Percentiles rank a stretch among this genome's conserved stretches.
These are phyloP conservation scores for Exophiala phaeomuriformis DNA, from an alignment of 2,329 filamentous ascomycete genomes.

Conservation along the genomic window DNA sequence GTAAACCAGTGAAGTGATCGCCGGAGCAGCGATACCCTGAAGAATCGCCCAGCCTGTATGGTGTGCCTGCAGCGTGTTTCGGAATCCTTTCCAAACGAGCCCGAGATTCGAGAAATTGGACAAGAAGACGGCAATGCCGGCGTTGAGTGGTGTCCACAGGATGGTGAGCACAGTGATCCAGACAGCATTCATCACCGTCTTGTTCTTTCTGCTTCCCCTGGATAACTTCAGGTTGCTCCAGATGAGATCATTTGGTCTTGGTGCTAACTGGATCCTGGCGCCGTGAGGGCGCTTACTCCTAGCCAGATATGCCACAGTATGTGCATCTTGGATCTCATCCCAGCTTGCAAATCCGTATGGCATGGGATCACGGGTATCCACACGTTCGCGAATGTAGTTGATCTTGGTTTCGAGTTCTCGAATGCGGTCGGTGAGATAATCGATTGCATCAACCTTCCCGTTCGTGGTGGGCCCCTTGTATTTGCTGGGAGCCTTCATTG, in stretches of 20 bases:
- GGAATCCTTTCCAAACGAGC: constrained; percentile 69
- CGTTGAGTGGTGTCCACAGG: constrained; percentile 85
- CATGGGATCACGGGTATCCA: constrained; percentile 83
- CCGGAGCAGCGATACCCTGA: constrained; percentile 85
- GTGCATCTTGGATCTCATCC: constrained; percentile 77
- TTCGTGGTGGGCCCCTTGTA: constrained; percentile 62
- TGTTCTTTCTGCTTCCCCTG: constrained; percentile 61
- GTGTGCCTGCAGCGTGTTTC: constrained; percentile 54
- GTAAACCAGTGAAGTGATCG: constrained; percentile 79
- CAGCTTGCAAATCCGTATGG: constrained; percentile 93
- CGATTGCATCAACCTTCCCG: constrained; percentile 85
- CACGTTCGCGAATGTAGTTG: constrained; percentile 68
- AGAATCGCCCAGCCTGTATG: constrained; percentile 72
- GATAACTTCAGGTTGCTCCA: constrained; percentile 85
- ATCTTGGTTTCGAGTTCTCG: constrained; percentile 74
- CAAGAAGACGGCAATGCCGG: constrained; percentile 87
- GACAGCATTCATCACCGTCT: constrained; percentile 68
- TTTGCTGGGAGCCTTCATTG: constrained; percentile 59
- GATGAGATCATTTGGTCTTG: constrained; percentile 83
- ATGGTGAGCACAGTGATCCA: constrained; percentile 77
- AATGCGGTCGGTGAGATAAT: constrained; percentile 82
- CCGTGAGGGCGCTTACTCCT: constrained; percentile 75
- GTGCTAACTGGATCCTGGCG: constrained; percentile 69
- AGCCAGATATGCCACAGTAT: constrained; percentile 74
- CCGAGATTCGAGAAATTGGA: constrained; percentile 78